Evolutionary conservation across 2,329 filamentous ascomycete genomes (phyloP).

Genomic region (Botrytis medusae): DNA sequence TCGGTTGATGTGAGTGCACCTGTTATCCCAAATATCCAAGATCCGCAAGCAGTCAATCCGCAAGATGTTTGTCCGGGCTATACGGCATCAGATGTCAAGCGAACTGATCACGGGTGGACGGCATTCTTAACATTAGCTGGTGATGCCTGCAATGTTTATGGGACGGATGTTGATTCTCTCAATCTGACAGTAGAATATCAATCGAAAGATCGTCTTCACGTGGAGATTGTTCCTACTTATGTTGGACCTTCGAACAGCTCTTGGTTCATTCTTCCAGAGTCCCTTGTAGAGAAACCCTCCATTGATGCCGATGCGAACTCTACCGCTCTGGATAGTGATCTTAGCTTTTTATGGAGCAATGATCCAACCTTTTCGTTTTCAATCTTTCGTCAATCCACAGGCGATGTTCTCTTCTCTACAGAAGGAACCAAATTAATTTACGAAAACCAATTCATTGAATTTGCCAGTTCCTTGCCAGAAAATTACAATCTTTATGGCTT

Average conservation of each 20-base stretch:
- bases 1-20: slow-evolving; percentile 47
- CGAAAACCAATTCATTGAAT: slow-evolving; percentile 77
- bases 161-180: slow-evolving; percentile 68
- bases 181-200: slow-evolving; percentile 69
- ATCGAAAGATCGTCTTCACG: slow-evolving; percentile 61
- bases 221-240: slow-evolving; percentile 68
- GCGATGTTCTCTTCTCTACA: slow-evolving; percentile 69
- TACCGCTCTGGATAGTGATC: slow-evolving; percentile 50
- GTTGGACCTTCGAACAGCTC: slow-evolving; percentile 61
- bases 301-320: slow-evolving; percentile 44
- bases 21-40: slow-evolving; percentile 62
- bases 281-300: slow-evolving; percentile 48
- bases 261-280: slow-evolving; percentile 66
- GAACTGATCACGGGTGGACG: slow-evolving; percentile 56
- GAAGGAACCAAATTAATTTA: slow-evolving; percentile 64
- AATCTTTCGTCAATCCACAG: slow-evolving; percentile 57
- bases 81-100: slow-evolving; percentile 58
- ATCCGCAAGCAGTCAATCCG: slow-evolving; percentile 59
- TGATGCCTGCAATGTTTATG: slow-evolving; percentile 72
- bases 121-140: slow-evolving; percentile 72
- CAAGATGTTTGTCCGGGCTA: slow-evolving; percentile 64
- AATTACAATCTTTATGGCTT: slow-evolving; percentile 76
- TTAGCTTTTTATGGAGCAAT: slow-evolving; percentile 55
- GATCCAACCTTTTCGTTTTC: slow-evolving; percentile 66
- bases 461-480: slow-evolving; percentile 63